Conservation (phyloP, 306 rosid species). For the Quercus suber region DNA sequence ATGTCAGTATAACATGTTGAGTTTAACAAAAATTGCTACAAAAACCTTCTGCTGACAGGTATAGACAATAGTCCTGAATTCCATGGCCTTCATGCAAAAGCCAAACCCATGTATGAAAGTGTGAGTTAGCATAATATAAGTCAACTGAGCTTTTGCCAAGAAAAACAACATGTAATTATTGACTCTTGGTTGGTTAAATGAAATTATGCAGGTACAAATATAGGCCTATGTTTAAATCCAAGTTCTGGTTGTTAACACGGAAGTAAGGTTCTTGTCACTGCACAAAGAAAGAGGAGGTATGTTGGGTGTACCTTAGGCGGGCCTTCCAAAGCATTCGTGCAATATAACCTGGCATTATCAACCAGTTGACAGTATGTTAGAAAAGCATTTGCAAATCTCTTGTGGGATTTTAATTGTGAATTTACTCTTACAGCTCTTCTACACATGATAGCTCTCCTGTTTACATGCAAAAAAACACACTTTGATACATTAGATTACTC, state of each 20-base stretch:
- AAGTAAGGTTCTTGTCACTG: neutral
- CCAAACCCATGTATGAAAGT: neutral
- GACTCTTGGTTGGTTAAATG: neutral
- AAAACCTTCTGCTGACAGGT: neutral
- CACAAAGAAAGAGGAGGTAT: neutral
- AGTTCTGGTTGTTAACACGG: neutral
- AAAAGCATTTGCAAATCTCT: constrained; percentile 87
- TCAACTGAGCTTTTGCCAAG: neutral
- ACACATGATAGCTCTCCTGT: constrained; percentile 88
- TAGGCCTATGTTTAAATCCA: neutral
- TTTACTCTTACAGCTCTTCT: constrained; percentile 91
- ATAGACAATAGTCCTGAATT: neutral
- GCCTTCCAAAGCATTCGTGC: constrained; percentile 89
- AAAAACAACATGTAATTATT: neutral
- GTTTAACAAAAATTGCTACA: neutral
- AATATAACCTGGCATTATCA: constrained; percentile 76
- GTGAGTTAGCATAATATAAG: neutral
- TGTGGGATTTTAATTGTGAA: constrained; percentile 83
- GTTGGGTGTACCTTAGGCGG: constrained; percentile 67
- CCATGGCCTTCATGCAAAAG: neutral
- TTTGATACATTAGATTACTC: neutral
- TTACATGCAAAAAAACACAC: constrained; percentile 11
- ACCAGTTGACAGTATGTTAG: constrained; percentile 67
- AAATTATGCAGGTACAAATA: neutral
- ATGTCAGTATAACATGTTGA: constrained; percentile 18